Conservation (phyloP, 768 basidiomycete species). For the Lactifluus volemus region DNA sequence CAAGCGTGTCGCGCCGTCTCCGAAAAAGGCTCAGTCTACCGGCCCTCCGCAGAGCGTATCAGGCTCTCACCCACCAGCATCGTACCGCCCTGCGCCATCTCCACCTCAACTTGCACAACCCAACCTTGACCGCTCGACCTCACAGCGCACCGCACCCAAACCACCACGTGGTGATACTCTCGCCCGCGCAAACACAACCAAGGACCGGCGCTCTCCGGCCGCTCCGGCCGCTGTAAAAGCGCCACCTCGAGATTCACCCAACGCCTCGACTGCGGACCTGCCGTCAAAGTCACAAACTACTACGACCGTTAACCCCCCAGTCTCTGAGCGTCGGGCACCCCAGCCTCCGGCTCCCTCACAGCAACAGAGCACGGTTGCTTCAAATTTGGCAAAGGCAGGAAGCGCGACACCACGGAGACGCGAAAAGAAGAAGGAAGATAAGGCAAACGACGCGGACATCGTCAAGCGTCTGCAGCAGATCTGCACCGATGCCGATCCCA, state of each 20-base stretch:
- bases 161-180: conserved; percentile 31
- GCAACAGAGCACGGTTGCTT: conserved; percentile 53
- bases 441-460: conserved; percentile 79
- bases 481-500: conserved; percentile 97
- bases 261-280: conserved; percentile 14
- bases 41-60: conserved; percentile 15
- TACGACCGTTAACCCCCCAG: neutral
- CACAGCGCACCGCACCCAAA: conserved; percentile 58
- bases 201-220: conserved; percentile 43
- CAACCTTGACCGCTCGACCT: conserved; percentile 78
- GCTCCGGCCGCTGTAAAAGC: conserved; percentile 22
- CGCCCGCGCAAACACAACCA: conserved; percentile 61
- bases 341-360: conserved; percentile 31
- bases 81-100: conserved; percentile 71
- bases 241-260: conserved; percentile 10
- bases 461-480: conserved; percentile 87
- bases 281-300: conserved; percentile 2
- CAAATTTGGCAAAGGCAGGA: conserved; percentile 55
- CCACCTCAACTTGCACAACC: conserved; percentile 57
- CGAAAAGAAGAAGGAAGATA: conserved; percentile 78
- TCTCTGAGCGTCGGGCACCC: conserved; percentile 28
- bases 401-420: conserved; percentile 80
- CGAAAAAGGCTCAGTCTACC: conserved; percentile 31
- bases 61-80: conserved; percentile 34
- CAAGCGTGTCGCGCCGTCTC: conserved; percentile 34